Conservation (phyloP, 176 grass and related monocot species). For the Carex pumila region DNA sequence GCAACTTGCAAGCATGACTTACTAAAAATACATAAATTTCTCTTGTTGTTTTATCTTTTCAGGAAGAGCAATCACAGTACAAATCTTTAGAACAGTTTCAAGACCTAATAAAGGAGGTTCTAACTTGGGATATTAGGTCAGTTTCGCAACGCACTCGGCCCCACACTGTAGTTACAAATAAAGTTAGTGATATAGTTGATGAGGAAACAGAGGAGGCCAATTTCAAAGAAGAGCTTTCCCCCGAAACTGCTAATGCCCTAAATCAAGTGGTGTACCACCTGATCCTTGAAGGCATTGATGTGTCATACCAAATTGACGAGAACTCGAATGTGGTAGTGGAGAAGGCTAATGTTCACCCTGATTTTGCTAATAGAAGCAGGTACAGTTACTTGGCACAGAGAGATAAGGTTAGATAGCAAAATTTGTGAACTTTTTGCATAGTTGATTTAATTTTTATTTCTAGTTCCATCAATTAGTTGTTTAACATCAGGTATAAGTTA, state of each 20-base stretch:
- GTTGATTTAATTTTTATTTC: neutral
- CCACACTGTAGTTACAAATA: conserved; percentile 29
- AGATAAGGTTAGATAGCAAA: conserved; percentile 23
- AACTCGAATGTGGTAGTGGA: conserved; percentile 47
- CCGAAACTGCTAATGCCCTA: neutral
- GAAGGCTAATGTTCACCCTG: conserved; percentile 29
- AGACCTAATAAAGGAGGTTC: conserved; percentile 60
- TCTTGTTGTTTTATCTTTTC: conserved; percentile 17
- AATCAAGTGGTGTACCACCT: conserved; percentile 51
- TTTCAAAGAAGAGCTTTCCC: neutral
- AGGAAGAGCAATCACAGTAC: conserved; percentile 60
- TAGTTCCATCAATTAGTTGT: neutral
- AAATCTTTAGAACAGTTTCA: conserved; percentile 57
- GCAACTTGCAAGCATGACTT: neutral
- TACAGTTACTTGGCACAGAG: conserved; percentile 29
- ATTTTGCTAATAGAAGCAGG: conserved; percentile 14
- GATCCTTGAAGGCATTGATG: conserved; percentile 72
- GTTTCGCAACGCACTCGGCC: conserved; percentile 62
- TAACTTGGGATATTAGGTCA: conserved; percentile 87
- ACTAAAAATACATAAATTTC: neutral
- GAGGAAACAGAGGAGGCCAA: conserved; percentile 3
- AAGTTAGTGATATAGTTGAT: neutral
- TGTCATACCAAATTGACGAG: conserved; percentile 63
- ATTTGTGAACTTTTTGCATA: neutral
- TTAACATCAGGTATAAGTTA: neutral